phyloP scores from a whole-genome alignment of 1,284 basidiomycete species.

The Heterobasidion irregulare region DNA sequence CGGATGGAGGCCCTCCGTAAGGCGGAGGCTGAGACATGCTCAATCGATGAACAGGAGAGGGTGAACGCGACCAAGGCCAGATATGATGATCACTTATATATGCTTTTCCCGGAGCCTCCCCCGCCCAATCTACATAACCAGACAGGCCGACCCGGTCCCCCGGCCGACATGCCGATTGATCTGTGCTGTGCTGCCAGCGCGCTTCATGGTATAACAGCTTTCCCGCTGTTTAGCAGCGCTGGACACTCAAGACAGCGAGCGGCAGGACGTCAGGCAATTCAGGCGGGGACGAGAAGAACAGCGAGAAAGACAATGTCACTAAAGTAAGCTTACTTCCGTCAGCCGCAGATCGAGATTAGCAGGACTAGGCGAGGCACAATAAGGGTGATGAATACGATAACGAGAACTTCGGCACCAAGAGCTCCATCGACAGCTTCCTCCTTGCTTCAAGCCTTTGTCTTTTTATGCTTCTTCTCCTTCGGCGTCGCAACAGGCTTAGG shows the following conservation, averaged over 20 bases:
- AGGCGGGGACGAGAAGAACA: background rate
- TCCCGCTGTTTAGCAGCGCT: too few species aligned
- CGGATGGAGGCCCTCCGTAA: conserved; percentile 19
- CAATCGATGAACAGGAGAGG: conserved; percentile 13
- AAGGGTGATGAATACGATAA: conserved; percentile 4
- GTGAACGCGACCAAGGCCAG: conserved; percentile 9
- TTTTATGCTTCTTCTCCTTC: conserved; percentile 22
- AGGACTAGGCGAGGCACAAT: background rate
- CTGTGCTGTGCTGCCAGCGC: background rate
- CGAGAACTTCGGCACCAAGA: background rate
- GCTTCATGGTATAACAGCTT: background rate
- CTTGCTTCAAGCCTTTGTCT: conserved; percentile 15
- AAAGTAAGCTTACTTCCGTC: background rate
- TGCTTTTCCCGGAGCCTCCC: background rate
- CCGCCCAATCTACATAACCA: background rate
- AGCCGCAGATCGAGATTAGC: background rate
- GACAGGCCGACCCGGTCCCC: background rate
- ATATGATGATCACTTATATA: conserved; percentile 11
- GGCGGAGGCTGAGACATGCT: conserved; percentile 37
- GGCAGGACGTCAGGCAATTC: background rate
- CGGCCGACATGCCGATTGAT: background rate
- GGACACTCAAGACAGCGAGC: too few species aligned
- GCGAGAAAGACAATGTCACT: background rate
- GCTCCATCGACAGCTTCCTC: background rate
- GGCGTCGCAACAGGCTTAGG: conserved; percentile 3